Percentiles rank a stretch among this genome's conserved stretches.
Conservation (phyloP, 176 grass and related monocot species). For the Musa schizocarpa region DNA sequence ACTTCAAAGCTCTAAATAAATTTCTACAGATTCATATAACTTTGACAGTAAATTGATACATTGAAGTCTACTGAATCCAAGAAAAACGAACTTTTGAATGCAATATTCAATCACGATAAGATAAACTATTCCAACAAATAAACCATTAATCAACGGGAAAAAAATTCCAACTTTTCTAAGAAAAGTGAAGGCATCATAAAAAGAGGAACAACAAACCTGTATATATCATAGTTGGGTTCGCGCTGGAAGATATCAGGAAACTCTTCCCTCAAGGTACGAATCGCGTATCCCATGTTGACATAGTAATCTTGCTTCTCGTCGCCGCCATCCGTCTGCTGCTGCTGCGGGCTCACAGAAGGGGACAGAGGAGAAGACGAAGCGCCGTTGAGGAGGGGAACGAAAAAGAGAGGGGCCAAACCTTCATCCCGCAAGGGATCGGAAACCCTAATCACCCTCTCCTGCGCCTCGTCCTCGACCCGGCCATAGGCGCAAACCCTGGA, state of each 20-base stretch:
- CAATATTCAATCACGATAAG: no score
- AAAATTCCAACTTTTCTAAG: background rate
- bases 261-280: slow-evolving; percentile 88
- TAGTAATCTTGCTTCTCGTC: slow-evolving; percentile 70
- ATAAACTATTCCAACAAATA: background rate
- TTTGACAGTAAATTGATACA: no score
- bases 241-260: slow-evolving; percentile 60
- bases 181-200: background rate
- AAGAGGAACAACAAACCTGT: slow-evolving; percentile 41
- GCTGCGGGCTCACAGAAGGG: slow-evolving; percentile 21
- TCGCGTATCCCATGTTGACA: slow-evolving; percentile 87
- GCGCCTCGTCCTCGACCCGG: slow-evolving; percentile 39
- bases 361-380: slow-evolving; percentile 20
- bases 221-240: slow-evolving; percentile 77
- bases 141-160: background rate
- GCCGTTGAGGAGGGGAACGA: slow-evolving; percentile 28
- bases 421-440: slow-evolving; percentile 55
- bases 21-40: no score
- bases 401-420: slow-evolving; percentile 36
- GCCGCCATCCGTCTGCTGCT: slow-evolving; percentile 21
- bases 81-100: no score
- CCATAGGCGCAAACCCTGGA: slow-evolving; percentile 6
- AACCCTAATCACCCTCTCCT: slow-evolving; percentile 47
- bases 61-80: no score
- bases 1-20: no score